phyloP scores from a whole-genome alignment of 164 flowering plant species.

The Magnolia officinalis region DNA sequence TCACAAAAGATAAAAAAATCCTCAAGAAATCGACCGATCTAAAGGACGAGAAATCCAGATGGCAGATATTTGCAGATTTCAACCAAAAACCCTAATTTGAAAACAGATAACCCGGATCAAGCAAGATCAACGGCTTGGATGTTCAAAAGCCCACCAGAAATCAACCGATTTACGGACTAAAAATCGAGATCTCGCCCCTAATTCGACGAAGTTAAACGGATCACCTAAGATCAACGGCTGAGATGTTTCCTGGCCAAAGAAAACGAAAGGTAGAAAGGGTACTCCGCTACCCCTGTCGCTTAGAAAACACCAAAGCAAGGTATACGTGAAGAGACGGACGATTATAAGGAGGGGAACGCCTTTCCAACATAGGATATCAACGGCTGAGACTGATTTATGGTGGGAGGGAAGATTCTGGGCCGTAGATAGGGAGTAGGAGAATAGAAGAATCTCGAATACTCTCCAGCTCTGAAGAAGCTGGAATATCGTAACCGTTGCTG shows the following conservation, averaged over 20 bases:
- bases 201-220: no score
- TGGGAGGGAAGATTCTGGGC: background rate
- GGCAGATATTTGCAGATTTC: no score
- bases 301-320: no score
- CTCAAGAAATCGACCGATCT: no score
- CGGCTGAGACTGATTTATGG: constrained; percentile 5
- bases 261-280: background rate
- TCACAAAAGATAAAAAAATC: no score
- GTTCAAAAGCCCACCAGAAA: no score
- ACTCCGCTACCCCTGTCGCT: background rate
- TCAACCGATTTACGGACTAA: no score
- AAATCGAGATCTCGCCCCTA: no score
- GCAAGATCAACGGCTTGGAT: no score
- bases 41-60: no score
- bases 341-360: background rate
- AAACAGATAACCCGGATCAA: no score
- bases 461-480: background rate
- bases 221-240: background rate
- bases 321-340: background rate
- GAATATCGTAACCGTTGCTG: background rate
- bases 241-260: background rate
- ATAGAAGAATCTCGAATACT: constrained; percentile 8
- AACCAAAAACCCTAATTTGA: no score
- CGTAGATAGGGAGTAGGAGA: background rate
- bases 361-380: background rate